These are phyloP conservation scores for Sclerotinia trifoliorum DNA, from an alignment of 2,329 filamentous ascomycete genomes.

Conservation along the genomic window DNA sequence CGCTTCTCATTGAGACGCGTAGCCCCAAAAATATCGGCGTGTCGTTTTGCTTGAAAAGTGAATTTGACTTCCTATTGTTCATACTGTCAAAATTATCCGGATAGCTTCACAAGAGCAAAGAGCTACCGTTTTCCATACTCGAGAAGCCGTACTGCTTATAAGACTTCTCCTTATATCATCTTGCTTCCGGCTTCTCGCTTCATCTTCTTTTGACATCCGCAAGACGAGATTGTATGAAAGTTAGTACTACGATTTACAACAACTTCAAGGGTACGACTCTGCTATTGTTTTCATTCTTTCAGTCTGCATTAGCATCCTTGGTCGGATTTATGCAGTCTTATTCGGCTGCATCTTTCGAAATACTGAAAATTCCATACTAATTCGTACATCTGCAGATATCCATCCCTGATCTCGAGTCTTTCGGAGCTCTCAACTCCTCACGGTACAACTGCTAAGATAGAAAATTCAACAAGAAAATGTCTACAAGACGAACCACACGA, in stretches of 20 bases:
- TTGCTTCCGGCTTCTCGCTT: neutral
- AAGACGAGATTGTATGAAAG: neutral
- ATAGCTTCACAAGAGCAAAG: constrained; percentile 2
- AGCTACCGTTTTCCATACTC: neutral
- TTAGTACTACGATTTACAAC: neutral
- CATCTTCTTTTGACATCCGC: neutral
- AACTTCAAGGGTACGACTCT: neutral
- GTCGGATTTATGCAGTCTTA: neutral
- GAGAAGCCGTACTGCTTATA: neutral
- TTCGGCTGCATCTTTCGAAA: neutral
- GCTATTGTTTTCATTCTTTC: neutral
- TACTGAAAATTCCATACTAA: neutral
- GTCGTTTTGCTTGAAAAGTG: constrained; percentile 11
- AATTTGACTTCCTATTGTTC: constrained; percentile 16
- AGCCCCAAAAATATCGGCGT: neutral
- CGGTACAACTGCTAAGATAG: neutral
- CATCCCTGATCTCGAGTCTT: neutral
- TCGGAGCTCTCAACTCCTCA: neutral
- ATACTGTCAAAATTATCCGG: neutral
- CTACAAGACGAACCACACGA: constrained; percentile 33
- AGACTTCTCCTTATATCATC: neutral
- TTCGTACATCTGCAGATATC: constrained; percentile 7
- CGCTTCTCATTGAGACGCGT: constrained; percentile 20
- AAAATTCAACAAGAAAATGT: constrained; percentile 28
- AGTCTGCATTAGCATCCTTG: neutral